phyloP scores from a whole-genome alignment of 225 moss, liverwort and hornwort genomes.

The Bryum argenteum region DNA sequence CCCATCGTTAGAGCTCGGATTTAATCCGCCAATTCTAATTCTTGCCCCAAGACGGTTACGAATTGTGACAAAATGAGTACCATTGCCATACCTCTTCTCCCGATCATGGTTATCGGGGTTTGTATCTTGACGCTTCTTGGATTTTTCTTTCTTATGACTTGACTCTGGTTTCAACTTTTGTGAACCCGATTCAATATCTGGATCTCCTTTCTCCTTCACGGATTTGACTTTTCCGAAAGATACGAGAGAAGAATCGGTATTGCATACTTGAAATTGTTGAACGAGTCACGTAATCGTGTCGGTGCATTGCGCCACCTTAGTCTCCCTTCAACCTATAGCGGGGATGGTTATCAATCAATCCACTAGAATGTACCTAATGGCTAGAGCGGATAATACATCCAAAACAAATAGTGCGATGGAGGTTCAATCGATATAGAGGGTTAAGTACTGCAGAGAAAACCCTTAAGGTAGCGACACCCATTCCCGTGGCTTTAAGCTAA shows the following conservation, averaged over 20 bases:
- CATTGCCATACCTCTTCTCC: constrained; percentile 34
- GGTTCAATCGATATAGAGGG: constrained; percentile 4
- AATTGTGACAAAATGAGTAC: background rate
- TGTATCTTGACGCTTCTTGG: constrained; percentile 43
- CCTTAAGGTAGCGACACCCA: too few relatives aligned
- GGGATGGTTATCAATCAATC: background rate
- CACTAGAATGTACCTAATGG: background rate
- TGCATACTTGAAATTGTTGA: constrained; percentile 5
- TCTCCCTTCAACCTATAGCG: background rate
- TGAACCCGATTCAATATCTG: constrained; percentile 35
- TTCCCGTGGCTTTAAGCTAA: too few relatives aligned
- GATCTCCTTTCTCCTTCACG: constrained; percentile 32
- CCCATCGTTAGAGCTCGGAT: background rate
- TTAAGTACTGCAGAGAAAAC: background rate
- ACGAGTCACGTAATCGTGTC: constrained; percentile 9
- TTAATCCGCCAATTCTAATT: background rate
- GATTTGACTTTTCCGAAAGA: constrained; percentile 41
- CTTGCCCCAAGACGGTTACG: background rate
- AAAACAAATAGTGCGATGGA: constrained; percentile 20
- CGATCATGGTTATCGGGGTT: constrained; percentile 35
- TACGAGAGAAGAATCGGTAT: constrained; percentile 11
- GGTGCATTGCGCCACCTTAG: background rate
- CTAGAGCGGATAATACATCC: constrained; percentile 1
- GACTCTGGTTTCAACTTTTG: constrained; percentile 32
- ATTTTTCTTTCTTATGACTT: constrained; percentile 42